Evolutionary conservation across 805 yeast genomes (phyloP), one percentile per base, ranked within the genome.

Genomic region (Yamadazyma sp.): DNA sequence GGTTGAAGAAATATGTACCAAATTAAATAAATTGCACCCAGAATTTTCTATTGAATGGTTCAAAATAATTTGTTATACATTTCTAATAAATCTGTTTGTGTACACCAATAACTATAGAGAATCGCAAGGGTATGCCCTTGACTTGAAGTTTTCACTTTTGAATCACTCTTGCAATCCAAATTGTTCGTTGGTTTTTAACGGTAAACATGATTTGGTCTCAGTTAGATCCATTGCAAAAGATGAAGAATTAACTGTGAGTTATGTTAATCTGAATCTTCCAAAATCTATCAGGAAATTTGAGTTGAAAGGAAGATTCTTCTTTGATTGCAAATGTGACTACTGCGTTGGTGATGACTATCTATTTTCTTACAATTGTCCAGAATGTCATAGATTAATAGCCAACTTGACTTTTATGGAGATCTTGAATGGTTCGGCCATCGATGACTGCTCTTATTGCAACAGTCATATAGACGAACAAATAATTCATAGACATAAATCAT

Each of bases 91-190:
- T 42, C 42, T 56, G 4, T 54, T 56, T 6, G 44, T 44, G 3
- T 19, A 56, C 17, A 50, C 52, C 22, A 55, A 64, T 37, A 34
- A 38, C 20, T 49, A 40, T 23, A 43, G 43, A 8, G 62, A 57
- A 25, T 36, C 49, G 4, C 48, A 56, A 30, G 73, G 35, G 6
- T 11, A 25, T 4, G 30, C 25, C 45, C 55, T 68, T 43, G 70
- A 65, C 38, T 65, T 65, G 0, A 39, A 48, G 3, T 55, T 65
- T 40, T 45, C 71, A 9, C 39, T 66, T 30, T 56, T 65, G 14
- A 68, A 67, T 33, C 73, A 67, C 47, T 60, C 68, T 5, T 68
- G 73, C 43, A 42, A 48, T 4, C 70, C 72, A 4, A 66, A 65
- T 36, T 44, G 56, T 50, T 7, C 30, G 53, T 11, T 32, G 19